Percentiles rank a stretch among this genome's conserved stretches.
Evolutionary conservation across 768 basidiomycete genomes (phyloP).

Genomic region (Lactifluus echinatus): DNA sequence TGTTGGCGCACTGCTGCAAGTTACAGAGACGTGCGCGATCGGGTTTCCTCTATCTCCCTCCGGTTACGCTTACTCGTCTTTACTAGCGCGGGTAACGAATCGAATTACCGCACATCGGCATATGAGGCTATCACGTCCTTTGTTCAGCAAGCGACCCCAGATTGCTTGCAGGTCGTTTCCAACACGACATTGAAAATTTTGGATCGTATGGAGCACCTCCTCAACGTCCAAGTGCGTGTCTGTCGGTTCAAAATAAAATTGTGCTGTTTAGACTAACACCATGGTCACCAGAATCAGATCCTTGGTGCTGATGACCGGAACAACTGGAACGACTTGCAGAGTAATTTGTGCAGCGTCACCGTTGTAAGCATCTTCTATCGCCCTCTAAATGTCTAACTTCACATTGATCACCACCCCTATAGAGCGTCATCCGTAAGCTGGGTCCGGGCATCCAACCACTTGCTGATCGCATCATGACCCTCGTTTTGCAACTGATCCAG

Average conservation of each 20-base stretch:
- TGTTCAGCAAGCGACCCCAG: slow-evolving; percentile 68
- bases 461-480: slow-evolving; percentile 92
- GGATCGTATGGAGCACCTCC: slow-evolving; percentile 82
- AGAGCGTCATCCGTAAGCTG: slow-evolving; percentile 84
- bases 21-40: slow-evolving; percentile 71
- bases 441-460: slow-evolving; percentile 75
- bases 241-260: not conserved
- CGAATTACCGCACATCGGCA: slow-evolving; percentile 89
- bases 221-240: slow-evolving; percentile 64
- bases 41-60: not conserved
- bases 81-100: slow-evolving; percentile 68
- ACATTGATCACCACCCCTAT: not conserved
- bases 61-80: slow-evolving; percentile 13
- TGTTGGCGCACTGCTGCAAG: slow-evolving; percentile 69
- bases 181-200: slow-evolving; percentile 76
- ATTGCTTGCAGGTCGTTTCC: slow-evolving; percentile 73
- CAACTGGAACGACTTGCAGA: slow-evolving; percentile 98
- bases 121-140: slow-evolving; percentile 93
- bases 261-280: not conserved
- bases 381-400: not conserved
- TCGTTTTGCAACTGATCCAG: slow-evolving; percentile 76
- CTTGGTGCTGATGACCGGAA: slow-evolving; percentile 92
- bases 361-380: slow-evolving; percentile 45
- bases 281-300: slow-evolving; percentile 64
- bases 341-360: slow-evolving; percentile 86